Percentiles rank a stretch among this genome's conserved stretches.
These are phyloP conservation scores for Cyberlindnera euphorbiae DNA, from an alignment of 805 yeast genomes.

Conservation along the genomic window DNA sequence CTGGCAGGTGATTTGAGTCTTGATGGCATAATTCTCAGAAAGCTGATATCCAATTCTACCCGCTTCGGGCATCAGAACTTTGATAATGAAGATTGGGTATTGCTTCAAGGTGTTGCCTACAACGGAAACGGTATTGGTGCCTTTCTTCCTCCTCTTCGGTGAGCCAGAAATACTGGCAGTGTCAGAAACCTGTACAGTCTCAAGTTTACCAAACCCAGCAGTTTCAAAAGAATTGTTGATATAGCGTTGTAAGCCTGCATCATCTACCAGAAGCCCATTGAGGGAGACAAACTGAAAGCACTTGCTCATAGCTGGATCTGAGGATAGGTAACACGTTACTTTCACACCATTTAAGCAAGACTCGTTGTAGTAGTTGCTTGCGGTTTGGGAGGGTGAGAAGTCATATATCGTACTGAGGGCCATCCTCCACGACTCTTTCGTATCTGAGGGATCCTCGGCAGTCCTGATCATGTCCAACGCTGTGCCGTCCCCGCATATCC, in stretches of 20 bases:
- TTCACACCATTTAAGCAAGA: slow-evolving; percentile 22
- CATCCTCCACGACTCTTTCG: slow-evolving; percentile 2
- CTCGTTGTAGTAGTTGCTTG: not conserved
- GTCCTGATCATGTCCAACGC: slow-evolving; percentile 2
- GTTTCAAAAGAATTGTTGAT: slow-evolving; percentile 26
- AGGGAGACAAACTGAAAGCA: slow-evolving; percentile 41
- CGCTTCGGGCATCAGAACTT: too few species aligned
- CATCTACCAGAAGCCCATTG: slow-evolving; percentile 32
- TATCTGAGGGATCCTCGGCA: not conserved
- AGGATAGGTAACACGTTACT: slow-evolving; percentile 38
- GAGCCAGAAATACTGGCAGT: slow-evolving; percentile 12
- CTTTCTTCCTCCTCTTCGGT: slow-evolving; percentile 20
- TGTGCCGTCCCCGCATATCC: not conserved
- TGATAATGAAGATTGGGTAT: slow-evolving; percentile 37
- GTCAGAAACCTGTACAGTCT: not conserved
- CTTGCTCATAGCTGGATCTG: slow-evolving; percentile 30
- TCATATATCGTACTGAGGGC: slow-evolving; percentile 32
- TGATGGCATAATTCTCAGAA: slow-evolving; percentile 21
- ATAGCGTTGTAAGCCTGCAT: slow-evolving; percentile 11
- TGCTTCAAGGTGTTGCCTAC: slow-evolving; percentile 31
- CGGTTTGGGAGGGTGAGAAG: not conserved
- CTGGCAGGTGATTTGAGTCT: not conserved
- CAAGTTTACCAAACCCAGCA: slow-evolving; percentile 20
- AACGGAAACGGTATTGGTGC: slow-evolving; percentile 22
- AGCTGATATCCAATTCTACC: slow-evolving; percentile 29